Evolutionary conservation across 495 filamentous ascomycete species (phyloP), one percentile per base, ranked within the genome.

Genomic region (Neurospora africana): DNA sequence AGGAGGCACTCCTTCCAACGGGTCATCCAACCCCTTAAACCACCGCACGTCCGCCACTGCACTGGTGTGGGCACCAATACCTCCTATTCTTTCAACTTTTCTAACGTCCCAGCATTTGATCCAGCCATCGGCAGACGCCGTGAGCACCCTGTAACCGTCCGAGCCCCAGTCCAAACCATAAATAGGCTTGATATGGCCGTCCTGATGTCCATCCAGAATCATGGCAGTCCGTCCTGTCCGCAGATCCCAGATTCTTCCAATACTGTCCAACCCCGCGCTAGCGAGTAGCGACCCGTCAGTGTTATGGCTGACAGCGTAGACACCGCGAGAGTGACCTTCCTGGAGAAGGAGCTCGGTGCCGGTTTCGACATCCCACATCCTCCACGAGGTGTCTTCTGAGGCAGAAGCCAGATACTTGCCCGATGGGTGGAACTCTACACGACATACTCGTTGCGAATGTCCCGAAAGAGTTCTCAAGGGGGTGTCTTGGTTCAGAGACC

Each of bases 51-150:
- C 95, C 1, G 94, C 92, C 8, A 99, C 95, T 17, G 95, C 90
- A 69, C 93, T 93, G 70, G 89, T 91, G 81, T 99, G 95, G 2
- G 95, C 96, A 13, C 94, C 95, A 68, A 99, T 91, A 1, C 90
- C 91, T 11, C 92, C 95, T 0, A 87, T 89, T 72, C 90, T 90
- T 74, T 90, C 88, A 67, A 98, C 94, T 78, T 93, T 93, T 3
- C 95, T 89, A 67, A 98, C 84, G 79, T 99, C 95, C 95, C 95
- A 99, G 82, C 94, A 97, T 79, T 98, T 98, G 71, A 95, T 90
- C 88, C 94, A 97, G 6, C 95, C 95, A 77, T 99, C 95, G 2
- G 89, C 94, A n/a, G 92, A 93, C 2, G 94, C 94, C 8, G 93
- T 92, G 7, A 98, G 84, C 19, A 98, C 89, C 9, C 95, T 89